Conservation (phyloP, 352 stramenopile species). For the Plasmopara halstedii region DNA sequence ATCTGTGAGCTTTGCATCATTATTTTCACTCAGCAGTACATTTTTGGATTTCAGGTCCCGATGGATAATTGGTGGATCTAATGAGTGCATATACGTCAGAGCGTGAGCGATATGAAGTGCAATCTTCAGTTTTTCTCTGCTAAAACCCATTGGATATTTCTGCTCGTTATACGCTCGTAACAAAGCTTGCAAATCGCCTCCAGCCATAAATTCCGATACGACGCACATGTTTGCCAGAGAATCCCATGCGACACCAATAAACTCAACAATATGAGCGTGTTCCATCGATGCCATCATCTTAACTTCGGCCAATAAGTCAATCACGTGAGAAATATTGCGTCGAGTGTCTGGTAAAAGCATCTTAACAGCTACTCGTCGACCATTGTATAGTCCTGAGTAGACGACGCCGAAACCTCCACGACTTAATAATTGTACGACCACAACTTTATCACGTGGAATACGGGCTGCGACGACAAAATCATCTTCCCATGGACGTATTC, state of each 20-base stretch:
- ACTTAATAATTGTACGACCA: constrained; percentile 24
- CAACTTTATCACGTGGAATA: constrained; percentile 35
- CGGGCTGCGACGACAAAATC: constrained; percentile 31
- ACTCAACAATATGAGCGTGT: constrained; percentile 36
- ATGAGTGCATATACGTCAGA: constrained; percentile 38
- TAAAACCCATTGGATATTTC: constrained; percentile 19
- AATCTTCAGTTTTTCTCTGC: constrained; percentile 26
- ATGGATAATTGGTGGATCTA: constrained; percentile 30
- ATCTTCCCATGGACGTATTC: constrained; percentile 28
- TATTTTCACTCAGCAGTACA: constrained; percentile 23
- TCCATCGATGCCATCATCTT: constrained; percentile 40
- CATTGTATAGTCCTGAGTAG: constrained; percentile 30
- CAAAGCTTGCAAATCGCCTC: constrained; percentile 39
- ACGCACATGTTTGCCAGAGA: constrained; percentile 35
- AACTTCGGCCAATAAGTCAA: constrained; percentile 33
- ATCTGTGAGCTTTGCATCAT: constrained; percentile 39
- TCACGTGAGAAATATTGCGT: constrained; percentile 20
- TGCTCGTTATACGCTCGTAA: constrained; percentile 22
- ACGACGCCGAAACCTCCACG: constrained; percentile 40
- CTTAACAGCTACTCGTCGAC: constrained; percentile 39
- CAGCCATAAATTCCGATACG: constrained; percentile 49
- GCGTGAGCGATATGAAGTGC: constrained; percentile 27
- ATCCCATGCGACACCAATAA: constrained; percentile 48
- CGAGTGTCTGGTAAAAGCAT: constrained; percentile 32
- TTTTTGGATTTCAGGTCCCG: constrained; percentile 51